Evolutionary conservation across 139 green algal species (phyloP), one percentile per base, ranked within the genome.

Genomic region (Axilococcus clingmanii): DNA sequence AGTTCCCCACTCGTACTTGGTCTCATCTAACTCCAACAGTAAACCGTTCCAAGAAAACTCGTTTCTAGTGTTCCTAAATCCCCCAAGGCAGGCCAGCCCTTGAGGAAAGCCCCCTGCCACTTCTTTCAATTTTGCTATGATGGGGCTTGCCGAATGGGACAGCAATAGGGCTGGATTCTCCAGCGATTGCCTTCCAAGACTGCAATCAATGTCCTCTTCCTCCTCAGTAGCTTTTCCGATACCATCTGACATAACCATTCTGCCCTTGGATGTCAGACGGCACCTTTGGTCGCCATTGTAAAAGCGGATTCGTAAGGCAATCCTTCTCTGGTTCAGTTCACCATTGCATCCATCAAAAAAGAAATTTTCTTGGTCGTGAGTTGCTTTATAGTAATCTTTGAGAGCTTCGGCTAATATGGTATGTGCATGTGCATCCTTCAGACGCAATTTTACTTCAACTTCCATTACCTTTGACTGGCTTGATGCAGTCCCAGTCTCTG

Each of bases 361-460:
- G 59, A 76, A 85, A 71, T 97, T 97, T 42, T 96, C 87, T 66
- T 96, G 85, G 14, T 69, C 25, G 47, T 92, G 66, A 31, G 54
- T 74, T 16, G 43, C 78, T 35, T 72, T 32, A 40, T 88, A 65
- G 45, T 16, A 40, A 12, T 48, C 5, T 31, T 56, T n/a, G 32
- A 96, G 69, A 35, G 80, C 60, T 15, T 65, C 28, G 0, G 61
- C 61, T 34, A 96, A 63, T 45, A 66, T 66, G 24, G 67, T 68
- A 45, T 90, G 80, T 12, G 75, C 75, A 4, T 63, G 76, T 7
- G 43, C 55, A 51, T 77, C 60, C 2, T 76, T 68, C 25, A 96
- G 61, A 3, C 84, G 66, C 28, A 96, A 77, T 72, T 96, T 96
- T 15, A 96, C 70, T 60, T 96, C 88, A 2, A 96, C 84, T 76